phyloP scores from a whole-genome alignment of 106 monocot species.

The Allium cepa region DNA sequence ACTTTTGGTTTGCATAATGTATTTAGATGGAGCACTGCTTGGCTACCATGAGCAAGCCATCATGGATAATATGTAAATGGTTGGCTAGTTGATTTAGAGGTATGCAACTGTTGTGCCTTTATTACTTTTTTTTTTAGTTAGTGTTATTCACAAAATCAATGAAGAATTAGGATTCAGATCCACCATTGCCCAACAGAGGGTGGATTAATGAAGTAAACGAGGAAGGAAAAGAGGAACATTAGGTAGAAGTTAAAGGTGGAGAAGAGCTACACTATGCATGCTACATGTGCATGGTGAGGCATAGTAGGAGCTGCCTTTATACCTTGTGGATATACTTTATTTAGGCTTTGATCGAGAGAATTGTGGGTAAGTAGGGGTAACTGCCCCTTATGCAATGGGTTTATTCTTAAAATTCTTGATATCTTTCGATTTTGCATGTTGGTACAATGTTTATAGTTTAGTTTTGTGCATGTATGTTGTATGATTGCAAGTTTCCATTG shows the following conservation, averaged over 20 bases:
- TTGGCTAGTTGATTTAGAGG: too few relatives aligned
- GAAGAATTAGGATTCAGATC: background rate
- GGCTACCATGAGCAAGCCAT: too few relatives aligned
- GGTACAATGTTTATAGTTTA: too few relatives aligned
- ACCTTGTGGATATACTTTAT: constrained; percentile 93
- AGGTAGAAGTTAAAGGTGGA: background rate
- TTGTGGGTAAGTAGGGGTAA: constrained; percentile 47
- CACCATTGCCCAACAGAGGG: background rate
- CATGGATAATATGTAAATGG: too few relatives aligned
- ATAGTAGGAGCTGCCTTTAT: constrained; percentile 74
- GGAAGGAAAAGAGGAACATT: too few relatives aligned
- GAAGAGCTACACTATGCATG: constrained; percentile 22
- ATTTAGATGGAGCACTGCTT: too few relatives aligned
- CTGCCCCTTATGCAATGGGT: constrained; percentile 74
- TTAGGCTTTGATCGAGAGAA: constrained; percentile 59
- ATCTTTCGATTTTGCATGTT: constrained; percentile 37
- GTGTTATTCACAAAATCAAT: background rate
- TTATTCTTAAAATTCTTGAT: constrained; percentile 64
- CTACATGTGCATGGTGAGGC: constrained; percentile 75
- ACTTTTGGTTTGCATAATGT: too few relatives aligned
- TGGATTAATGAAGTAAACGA: background rate
- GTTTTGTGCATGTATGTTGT: too few relatives aligned
- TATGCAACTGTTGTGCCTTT: too few relatives aligned
- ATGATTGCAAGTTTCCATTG: too few relatives aligned
- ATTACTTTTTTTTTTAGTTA: too few relatives aligned